A percentile compares a stretch with the other conserved stretches of the same genome.
These are phyloP conservation scores for Emydomyces testavorans DNA, from an alignment of 2,329 filamentous ascomycete genomes.

Conservation along the genomic window DNA sequence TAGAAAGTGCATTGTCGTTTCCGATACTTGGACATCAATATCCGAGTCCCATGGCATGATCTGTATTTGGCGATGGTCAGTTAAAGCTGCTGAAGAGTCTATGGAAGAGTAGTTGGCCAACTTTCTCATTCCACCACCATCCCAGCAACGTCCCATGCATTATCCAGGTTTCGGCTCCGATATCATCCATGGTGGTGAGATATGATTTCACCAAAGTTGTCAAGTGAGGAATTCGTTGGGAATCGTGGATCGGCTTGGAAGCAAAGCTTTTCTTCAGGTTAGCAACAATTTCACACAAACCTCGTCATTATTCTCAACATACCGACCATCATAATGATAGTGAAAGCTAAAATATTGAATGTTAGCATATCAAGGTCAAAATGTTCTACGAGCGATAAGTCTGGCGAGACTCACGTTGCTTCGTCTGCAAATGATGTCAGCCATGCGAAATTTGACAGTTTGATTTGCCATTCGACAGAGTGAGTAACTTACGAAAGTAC, in stretches of 20 bases:
- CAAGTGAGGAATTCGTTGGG: constrained; percentile 40
- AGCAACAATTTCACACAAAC: not conserved
- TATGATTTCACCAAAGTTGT: constrained; percentile 45
- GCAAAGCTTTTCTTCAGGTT: constrained; percentile 35
- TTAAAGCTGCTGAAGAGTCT: not conserved
- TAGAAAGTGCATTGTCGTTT: constrained; percentile 44
- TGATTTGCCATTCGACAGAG: not conserved
- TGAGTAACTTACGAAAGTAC: constrained; percentile 16
- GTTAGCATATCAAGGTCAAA: not conserved
- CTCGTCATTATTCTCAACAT: not conserved
- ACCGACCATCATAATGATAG: constrained; percentile 33
- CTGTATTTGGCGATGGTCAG: constrained; percentile 17
- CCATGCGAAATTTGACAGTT: not conserved
- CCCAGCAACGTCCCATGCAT: constrained; percentile 51
- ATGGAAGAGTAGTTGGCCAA: constrained; percentile 15
- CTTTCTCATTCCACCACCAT: constrained; percentile 52
- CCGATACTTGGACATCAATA: constrained; percentile 48
- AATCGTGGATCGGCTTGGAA: constrained; percentile 33
- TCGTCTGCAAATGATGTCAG: constrained; percentile 11
- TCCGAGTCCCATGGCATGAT: constrained; percentile 54
- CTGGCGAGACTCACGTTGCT: constrained; percentile 12
- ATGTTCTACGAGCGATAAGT: not conserved
- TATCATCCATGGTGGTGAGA: constrained; percentile 44
- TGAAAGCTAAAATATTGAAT: constrained; percentile 19
- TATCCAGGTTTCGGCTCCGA: constrained; percentile 50